These are phyloP conservation scores for Tylopilus balloui DNA, from an alignment of 768 basidiomycete genomes.

Conservation along the genomic window DNA sequence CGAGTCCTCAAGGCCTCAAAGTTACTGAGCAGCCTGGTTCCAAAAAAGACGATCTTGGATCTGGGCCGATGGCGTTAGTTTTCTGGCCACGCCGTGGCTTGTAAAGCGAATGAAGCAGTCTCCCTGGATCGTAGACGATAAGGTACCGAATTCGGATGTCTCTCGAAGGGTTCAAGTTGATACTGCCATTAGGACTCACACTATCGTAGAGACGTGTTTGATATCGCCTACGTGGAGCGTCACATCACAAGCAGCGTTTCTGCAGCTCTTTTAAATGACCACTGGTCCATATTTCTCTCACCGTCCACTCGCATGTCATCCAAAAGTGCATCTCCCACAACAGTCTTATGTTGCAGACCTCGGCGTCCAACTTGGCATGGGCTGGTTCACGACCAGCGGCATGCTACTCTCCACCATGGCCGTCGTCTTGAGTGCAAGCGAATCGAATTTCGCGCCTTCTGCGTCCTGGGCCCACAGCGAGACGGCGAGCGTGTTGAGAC, in stretches of 20 bases:
- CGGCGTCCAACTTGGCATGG: conserved; percentile 24
- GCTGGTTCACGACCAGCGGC: conserved; percentile 22
- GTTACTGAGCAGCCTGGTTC: neutral
- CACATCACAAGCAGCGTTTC: neutral
- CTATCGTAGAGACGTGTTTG: neutral
- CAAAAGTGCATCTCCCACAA: neutral
- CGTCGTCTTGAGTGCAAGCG: conserved; percentile 36
- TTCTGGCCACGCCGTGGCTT: neutral
- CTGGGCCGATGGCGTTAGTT: neutral
- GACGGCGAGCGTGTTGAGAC: conserved; percentile 43
- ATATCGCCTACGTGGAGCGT: neutral
- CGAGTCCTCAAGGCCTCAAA: neutral
- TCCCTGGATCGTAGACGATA: neutral
- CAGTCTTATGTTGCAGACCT: conserved; percentile 14
- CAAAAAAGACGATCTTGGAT: neutral
- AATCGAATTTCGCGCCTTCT: conserved; percentile 40
- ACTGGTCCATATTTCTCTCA: neutral
- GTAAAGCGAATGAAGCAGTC: neutral
- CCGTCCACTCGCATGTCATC: no score
- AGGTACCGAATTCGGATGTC: neutral
- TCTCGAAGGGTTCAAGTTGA: neutral
- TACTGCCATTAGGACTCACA: neutral
- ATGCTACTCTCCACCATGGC: conserved; percentile 28
- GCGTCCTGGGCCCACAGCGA: conserved; percentile 43
- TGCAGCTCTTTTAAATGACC: neutral